These are phyloP conservation scores for Hypoxylon rubiginosum DNA, from an alignment of 2,329 filamentous ascomycete genomes.

Conservation along the genomic window DNA sequence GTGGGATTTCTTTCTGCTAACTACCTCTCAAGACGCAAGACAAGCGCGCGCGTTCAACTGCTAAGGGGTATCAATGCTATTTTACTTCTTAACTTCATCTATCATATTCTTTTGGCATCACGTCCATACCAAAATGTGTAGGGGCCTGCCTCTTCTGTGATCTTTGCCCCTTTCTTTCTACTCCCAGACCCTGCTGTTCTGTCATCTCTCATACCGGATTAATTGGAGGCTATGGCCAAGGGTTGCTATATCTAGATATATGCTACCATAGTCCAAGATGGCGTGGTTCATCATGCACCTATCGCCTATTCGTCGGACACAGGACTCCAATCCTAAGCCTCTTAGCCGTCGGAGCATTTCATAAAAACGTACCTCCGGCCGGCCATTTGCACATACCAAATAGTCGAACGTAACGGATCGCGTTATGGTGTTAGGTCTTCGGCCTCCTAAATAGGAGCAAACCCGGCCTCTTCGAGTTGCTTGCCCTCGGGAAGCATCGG, in stretches of 20 bases:
- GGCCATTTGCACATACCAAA: background rate
- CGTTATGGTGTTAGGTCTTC: background rate
- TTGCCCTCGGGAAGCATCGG: slow-evolving; percentile 65
- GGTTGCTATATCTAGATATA: background rate
- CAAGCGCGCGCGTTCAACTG: slow-evolving; percentile 1
- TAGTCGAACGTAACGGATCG: background rate
- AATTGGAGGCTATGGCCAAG: background rate
- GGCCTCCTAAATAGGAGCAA: slow-evolving; percentile 56
- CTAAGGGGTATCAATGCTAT: background rate
- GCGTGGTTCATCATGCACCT: background rate
- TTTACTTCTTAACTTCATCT: background rate
- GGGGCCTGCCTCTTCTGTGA: background rate
- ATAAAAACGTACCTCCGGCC: background rate
- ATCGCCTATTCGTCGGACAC: background rate
- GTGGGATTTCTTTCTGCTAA: background rate
- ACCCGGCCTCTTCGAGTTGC: slow-evolving; percentile 66
- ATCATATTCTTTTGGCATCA: background rate
- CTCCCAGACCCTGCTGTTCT: background rate
- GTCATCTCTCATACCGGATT: background rate
- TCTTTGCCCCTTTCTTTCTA: background rate
- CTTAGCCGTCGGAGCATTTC: background rate
- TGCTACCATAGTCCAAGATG: background rate
- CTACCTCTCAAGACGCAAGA: background rate
- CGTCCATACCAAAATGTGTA: background rate
- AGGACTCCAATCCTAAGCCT: background rate